phyloP scores from a whole-genome alignment of 1,284 basidiomycete species.

The Boletus smithii region DNA sequence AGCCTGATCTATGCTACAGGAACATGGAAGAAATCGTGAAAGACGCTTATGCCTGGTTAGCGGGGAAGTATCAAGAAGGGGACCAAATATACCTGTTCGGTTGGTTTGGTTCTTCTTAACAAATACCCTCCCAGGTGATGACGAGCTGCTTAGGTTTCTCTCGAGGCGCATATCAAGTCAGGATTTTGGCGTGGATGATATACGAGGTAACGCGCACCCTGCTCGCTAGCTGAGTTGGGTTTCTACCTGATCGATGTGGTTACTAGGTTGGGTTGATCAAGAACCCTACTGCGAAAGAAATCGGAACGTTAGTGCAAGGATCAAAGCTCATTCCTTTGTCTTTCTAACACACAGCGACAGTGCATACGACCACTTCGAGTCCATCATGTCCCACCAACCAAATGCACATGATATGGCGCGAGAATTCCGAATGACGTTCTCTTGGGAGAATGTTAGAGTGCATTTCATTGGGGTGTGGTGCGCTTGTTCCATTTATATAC shows the following conservation, averaged over 20 bases:
- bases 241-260: neutral
- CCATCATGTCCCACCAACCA: conserved; percentile 6
- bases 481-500: neutral
- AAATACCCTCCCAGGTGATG: neutral
- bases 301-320: conserved; percentile 14
- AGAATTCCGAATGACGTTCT: conserved; percentile 23
- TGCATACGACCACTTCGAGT: conserved; percentile 24
- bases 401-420: conserved; percentile 15
- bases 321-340: neutral
- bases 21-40: conserved; percentile 35
- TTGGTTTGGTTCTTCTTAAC: conserved; percentile 7
- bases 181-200: conserved; percentile 33
- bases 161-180: conserved; percentile 37
- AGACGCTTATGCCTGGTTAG: conserved; percentile 40
- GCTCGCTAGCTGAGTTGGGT: neutral
- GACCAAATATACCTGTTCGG: conserved; percentile 41
- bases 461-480: conserved; percentile 37
- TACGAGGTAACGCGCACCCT: conserved; percentile 16
- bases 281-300: conserved; percentile 21
- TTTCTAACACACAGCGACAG: neutral
- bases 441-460: conserved; percentile 17
- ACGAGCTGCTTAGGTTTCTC: conserved; percentile 29
- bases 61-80: conserved; percentile 34
- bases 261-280: conserved; percentile 34
- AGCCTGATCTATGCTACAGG: conserved; percentile 21